Evolutionary conservation across 2,329 filamentous ascomycete species (phyloP).

Genomic region (Alternaria atra): DNA sequence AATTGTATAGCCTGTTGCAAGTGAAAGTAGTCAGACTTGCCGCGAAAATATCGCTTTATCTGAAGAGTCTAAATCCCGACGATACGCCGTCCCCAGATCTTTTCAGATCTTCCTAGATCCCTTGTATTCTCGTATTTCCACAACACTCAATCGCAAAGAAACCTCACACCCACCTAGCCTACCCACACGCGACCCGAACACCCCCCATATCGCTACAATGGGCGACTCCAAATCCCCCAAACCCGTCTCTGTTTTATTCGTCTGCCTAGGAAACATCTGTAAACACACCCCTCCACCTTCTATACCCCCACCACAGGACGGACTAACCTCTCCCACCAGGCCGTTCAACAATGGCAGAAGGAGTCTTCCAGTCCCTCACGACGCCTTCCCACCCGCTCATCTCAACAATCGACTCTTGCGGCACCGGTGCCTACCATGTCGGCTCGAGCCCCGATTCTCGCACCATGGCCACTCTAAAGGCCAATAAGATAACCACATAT

Average conservation of each 20-base stretch:
- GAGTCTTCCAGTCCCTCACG: slow-evolving; percentile 79
- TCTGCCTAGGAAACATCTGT: slow-evolving; percentile 98
- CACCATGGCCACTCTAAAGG: slow-evolving; percentile 79
- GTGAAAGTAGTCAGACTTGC: not conserved
- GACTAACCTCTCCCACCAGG: slow-evolving; percentile 47
- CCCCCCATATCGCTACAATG: slow-evolving; percentile 6
- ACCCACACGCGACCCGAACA: not conserved
- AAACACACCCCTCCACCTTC: slow-evolving; percentile 23
- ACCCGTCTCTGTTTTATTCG: slow-evolving; percentile 80
- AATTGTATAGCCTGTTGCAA: not conserved
- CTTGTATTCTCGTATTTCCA: slow-evolving; percentile 3
- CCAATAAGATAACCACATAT: slow-evolving; percentile 80
- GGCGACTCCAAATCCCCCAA: slow-evolving; percentile 25
- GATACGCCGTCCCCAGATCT: slow-evolving; percentile 10
- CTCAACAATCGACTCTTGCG: slow-evolving; percentile 81
- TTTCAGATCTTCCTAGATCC: slow-evolving; percentile 1
- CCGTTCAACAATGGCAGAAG: slow-evolving; percentile 93
- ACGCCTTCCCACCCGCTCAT: slow-evolving; percentile 65
- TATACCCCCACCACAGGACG: not conserved
- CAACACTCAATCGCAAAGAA: not conserved
- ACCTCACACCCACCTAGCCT: not conserved
- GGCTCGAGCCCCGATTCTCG: slow-evolving; percentile 80
- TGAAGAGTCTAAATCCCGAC: not conserved
- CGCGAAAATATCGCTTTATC: not conserved
- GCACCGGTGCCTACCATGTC: slow-evolving; percentile 87